A percentile compares a stretch with the other conserved stretches of the same genome.
Evolutionary conservation across 805 yeast genomes (phyloP).

Genomic region (Lipomyces lipofer): DNA sequence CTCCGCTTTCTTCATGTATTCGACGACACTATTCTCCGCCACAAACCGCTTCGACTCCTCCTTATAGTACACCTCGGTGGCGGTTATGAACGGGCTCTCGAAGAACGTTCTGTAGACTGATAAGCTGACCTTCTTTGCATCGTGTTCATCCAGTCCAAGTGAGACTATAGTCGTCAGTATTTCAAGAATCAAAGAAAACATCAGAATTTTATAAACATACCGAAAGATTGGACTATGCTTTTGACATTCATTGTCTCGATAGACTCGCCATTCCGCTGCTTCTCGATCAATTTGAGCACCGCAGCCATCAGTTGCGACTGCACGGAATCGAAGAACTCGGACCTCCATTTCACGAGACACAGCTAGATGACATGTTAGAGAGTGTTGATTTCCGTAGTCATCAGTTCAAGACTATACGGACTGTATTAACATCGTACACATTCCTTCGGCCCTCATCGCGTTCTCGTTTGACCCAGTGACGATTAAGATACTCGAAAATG

Average conservation of each 20-base stretch:
- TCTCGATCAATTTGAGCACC: conserved; percentile 70
- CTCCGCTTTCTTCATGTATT: conserved; percentile 85
- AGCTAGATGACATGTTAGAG: conserved; percentile 37
- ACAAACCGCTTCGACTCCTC: conserved; percentile 69
- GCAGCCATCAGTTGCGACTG: conserved; percentile 62
- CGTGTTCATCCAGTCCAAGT: conserved; percentile 88
- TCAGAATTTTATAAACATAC: conserved; percentile 6
- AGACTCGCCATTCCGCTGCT: conserved; percentile 75
- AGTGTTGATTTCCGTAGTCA: too few species aligned
- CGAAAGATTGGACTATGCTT: conserved; percentile 75
- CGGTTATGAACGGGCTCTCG: conserved; percentile 72
- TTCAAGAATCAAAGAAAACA: too few species aligned
- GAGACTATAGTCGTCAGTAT: too few species aligned
- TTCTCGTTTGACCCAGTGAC: conserved; percentile 97
- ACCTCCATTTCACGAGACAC: conserved; percentile 85
- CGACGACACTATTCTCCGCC: conserved; percentile 76
- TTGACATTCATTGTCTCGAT: conserved; percentile 67
- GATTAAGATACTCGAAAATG: conserved; percentile 90
- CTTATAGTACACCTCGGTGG: conserved; percentile 55
- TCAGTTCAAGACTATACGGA: too few species aligned
- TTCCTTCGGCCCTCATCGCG: conserved; percentile 89
- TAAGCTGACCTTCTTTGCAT: conserved; percentile 79
- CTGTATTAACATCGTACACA: conserved; percentile 86
- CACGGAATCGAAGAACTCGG: conserved; percentile 71
- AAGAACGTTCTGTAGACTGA: conserved; percentile 78